Conservation (phyloP, 345 rosid species). For the Noccaea bulbosa region DNA sequence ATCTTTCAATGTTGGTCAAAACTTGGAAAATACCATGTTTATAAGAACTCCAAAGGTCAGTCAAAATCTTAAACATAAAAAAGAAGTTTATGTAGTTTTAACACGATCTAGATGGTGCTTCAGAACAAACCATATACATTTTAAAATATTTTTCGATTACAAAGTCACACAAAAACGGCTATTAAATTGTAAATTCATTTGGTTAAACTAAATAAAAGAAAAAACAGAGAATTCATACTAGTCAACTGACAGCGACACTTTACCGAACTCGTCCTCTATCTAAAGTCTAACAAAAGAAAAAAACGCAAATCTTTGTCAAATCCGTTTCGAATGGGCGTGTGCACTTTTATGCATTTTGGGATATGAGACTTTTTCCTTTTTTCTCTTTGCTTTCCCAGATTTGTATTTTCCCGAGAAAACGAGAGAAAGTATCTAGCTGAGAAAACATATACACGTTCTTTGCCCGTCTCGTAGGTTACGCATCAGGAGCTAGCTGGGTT, state of each 20-base stretch:
- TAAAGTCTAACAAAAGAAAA: constrained; percentile 6
- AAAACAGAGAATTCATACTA: background rate
- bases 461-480: constrained; percentile 49
- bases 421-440: constrained; percentile 38
- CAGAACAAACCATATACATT: background rate
- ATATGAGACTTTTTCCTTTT: background rate
- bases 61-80: too few species aligned
- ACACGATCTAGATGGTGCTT: background rate
- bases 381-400: constrained; percentile 8
- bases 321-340: constrained; percentile 22
- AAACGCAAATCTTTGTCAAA: background rate
- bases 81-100: background rate
- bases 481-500: constrained; percentile 42
- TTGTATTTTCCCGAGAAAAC: constrained; percentile 34
- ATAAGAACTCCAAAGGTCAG: background rate
- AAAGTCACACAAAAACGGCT: background rate
- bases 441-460: constrained; percentile 45
- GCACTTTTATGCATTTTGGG: constrained; percentile 10
- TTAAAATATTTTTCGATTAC: background rate
- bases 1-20: background rate
- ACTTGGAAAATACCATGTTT: constrained; percentile 1
- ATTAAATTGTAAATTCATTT: background rate
- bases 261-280: constrained; percentile 29
- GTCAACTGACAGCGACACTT: constrained; percentile 28
- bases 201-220: background rate